Evolutionary conservation across 176 grass and related monocot genomes (phyloP), one percentile per base, ranked within the genome.

Genomic region (Triticum urartu): DNA sequence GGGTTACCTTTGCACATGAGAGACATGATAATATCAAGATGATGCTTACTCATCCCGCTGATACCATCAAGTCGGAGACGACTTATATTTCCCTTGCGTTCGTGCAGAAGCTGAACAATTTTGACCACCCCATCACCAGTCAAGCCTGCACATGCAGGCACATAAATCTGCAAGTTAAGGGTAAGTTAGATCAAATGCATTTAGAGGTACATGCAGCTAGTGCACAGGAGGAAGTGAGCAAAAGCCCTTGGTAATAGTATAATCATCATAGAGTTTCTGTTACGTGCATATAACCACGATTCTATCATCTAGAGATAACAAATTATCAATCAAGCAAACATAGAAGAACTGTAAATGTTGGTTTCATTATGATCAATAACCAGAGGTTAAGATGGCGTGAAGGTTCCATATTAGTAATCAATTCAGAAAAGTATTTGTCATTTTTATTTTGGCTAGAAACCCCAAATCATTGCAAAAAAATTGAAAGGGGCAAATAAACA

Each of bases 101-200:
- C 86, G 84, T 85, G 76, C 42, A 93, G 84, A 73, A 79, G 75
- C 50, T 92, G 88, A 38, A 91, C 81, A 81, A 94, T 79, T 75
- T 92, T 91, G 17, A 95, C 77, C 52, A 99, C 68, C 69, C 94
- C 97, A 88, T 99, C 88, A 84, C 89, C 90, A 33, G 85, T 94
- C 83, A 99, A 86, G 78, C 75, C 69, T 83, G 84, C 81, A 81
- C 94, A 99, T 90, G 89, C 89, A 9, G 97, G 97, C 66, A 96
- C 89, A 86, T 83, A 94, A 32, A 94, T 85, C 94, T 96, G 94
- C 88, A 94, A 96, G 39, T 34, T 79, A 75, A 83, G 10, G 43
- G 64, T 45, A 83, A 64, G 54, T 87, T 72, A 79, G 58, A 84
- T 47, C 81, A 75, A 39, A 87, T 47, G 13, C 54, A 86, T 65